Conservation (phyloP, 345 rosid genomes). For the Brassica incana region DNA sequence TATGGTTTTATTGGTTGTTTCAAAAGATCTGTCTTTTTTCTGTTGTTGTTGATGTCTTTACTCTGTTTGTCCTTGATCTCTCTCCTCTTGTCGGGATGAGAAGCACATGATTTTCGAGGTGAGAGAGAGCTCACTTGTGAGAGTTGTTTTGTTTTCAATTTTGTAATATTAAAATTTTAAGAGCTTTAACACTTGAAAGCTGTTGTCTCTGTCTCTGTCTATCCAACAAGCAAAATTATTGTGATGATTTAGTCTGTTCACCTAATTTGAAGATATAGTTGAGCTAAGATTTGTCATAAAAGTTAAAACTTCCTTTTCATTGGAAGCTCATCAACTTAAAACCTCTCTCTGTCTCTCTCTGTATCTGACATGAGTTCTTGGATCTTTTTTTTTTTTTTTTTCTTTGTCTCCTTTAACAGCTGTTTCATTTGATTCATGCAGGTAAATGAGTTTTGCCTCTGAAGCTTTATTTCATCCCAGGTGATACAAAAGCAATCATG, state of each 20-base stretch:
- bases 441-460: constrained; percentile 8
- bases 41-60: neutral
- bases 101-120: constrained; percentile 30
- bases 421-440: constrained; percentile 26
- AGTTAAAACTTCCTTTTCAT: constrained; percentile 40
- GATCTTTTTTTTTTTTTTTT: constrained; percentile 23
- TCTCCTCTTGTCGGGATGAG: constrained; percentile 29
- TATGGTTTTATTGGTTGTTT: constrained; percentile 17
- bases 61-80: constrained; percentile 20
- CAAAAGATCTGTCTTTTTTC: constrained; percentile 37
- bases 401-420: neutral
- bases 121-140: constrained; percentile 19
- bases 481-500: constrained; percentile 18
- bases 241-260: constrained; percentile 28
- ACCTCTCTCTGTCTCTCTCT: constrained; percentile 16
- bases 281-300: constrained; percentile 33
- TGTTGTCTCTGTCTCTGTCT: constrained; percentile 15
- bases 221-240: constrained; percentile 4
- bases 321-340: constrained; percentile 41
- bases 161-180: constrained; percentile 1
- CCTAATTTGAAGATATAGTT: constrained; percentile 30
- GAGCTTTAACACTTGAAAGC: constrained; percentile 17
- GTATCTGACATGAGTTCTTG: constrained; percentile 8
- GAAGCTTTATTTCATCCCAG: neutral
- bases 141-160: no score